Conservation (phyloP, 208 protist species). For the Wallacemonas sp. region DNA sequence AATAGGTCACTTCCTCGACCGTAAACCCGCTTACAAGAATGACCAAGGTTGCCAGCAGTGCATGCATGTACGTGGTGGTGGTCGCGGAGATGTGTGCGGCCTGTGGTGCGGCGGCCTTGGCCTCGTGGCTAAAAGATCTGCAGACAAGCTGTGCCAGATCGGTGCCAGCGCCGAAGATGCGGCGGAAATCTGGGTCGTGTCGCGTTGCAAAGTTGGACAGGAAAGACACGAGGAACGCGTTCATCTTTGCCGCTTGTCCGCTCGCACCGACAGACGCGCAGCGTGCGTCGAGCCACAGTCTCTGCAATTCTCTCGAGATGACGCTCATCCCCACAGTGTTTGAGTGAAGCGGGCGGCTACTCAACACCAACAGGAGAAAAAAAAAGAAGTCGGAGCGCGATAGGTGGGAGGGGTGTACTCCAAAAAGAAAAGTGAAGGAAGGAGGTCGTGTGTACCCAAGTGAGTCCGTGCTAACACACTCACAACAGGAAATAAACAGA, state of each 20-base stretch:
- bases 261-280: conserved; percentile 30
- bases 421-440: no score
- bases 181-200: conserved; percentile 30
- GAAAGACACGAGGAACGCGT: conserved; percentile 39
- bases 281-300: conserved; percentile 52
- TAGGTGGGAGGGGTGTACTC: no score
- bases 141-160: conserved; percentile 35
- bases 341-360: no score
- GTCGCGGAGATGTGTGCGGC: neutral
- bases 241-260: conserved; percentile 37
- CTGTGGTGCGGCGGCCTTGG: neutral
- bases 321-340: neutral
- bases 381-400: no score
- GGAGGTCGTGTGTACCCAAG: no score
- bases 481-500: no score
- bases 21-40: conserved; percentile 13
- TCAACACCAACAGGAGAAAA: no score
- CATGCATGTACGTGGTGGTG: conserved; percentile 1
- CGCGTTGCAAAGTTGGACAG: conserved; percentile 28
- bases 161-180: conserved; percentile 37
- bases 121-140: conserved; percentile 23
- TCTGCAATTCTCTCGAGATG: conserved; percentile 27
- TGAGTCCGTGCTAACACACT: no score
- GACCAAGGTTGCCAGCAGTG: neutral
- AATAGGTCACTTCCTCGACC: conserved; percentile 1